Evolutionary conservation across 352 stramenopile species (phyloP).

Genomic region (Pythium insidiosum): DNA sequence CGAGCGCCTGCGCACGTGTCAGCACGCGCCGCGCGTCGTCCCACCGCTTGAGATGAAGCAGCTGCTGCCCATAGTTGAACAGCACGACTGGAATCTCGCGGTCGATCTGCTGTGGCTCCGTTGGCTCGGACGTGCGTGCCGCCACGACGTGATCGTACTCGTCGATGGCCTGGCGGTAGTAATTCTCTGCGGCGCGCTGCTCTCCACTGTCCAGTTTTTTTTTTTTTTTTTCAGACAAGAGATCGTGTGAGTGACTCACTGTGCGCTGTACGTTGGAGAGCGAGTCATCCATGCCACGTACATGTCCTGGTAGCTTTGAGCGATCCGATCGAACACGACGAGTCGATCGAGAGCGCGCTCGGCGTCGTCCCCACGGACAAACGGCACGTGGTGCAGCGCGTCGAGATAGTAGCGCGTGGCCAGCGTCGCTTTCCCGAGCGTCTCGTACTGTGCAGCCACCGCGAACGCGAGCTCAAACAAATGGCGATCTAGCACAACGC

Average conservation of each 20-base stretch:
- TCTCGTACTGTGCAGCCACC: conserved; percentile 71
- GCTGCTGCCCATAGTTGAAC: conserved; percentile 24
- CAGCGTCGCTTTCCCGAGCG: conserved; percentile 23
- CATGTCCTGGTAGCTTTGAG: conserved; percentile 69
- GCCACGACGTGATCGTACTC: conserved; percentile 14
- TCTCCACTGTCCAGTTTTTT: conserved; percentile 20
- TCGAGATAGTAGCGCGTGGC: conserved; percentile 70
- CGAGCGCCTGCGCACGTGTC: conserved; percentile 6
- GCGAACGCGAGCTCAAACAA: conserved; percentile 72
- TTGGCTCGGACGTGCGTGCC: background rate
- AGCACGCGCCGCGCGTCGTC: conserved; percentile 13
- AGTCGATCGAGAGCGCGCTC: conserved; percentile 36
- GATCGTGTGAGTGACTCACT: too few species aligned
- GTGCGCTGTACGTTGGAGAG: too few species aligned
- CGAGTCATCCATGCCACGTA: conserved; percentile 17
- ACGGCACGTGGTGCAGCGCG: conserved; percentile 39
- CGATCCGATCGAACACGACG: conserved; percentile 73
- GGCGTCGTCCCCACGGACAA: conserved; percentile 12
- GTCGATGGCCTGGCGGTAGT: conserved; percentile 27
- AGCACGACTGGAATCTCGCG: conserved; percentile 19
- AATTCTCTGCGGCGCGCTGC: conserved; percentile 24
- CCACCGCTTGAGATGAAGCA: conserved; percentile 22
- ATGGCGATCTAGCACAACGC: conserved; percentile 68
- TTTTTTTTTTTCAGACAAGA: too few species aligned
- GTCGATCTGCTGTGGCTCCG: conserved; percentile 12